These are phyloP conservation scores for Setaria italica DNA, from an alignment of 202 grass and related monocot species.

Conservation along the genomic window DNA sequence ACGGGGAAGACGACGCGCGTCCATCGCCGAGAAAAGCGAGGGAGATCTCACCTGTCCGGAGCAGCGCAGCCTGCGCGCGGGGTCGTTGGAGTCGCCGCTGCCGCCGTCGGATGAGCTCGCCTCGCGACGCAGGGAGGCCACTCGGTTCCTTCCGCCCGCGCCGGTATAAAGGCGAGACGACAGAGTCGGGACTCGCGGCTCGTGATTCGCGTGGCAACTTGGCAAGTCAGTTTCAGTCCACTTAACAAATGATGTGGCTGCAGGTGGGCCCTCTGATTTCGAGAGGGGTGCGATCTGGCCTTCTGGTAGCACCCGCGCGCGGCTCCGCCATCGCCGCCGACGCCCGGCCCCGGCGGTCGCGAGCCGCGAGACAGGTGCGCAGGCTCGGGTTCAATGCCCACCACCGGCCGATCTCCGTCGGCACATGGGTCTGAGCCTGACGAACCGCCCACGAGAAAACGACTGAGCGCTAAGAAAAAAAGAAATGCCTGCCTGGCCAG, in stretches of 20 bases:
- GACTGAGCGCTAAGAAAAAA: background rate
- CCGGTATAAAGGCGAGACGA: no score
- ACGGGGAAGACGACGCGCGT: background rate
- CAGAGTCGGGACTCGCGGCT: background rate
- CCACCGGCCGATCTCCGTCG: background rate
- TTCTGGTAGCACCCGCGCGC: background rate
- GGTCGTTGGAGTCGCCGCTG: background rate
- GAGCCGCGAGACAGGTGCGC: background rate
- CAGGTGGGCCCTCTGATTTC: background rate
- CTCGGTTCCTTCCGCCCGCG: background rate
- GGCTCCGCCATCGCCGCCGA: background rate
- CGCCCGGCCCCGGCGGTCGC: background rate
- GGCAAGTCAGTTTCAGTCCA: background rate
- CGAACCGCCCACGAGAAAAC: background rate
- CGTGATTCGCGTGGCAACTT: background rate
- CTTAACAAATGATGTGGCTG: background rate
- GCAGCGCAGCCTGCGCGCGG: background rate
- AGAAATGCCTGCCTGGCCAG: background rate
- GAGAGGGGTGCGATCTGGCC: background rate
- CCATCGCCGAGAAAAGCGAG: background rate
- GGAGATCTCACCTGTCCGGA: conserved; percentile 29
- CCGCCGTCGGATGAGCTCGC: background rate
- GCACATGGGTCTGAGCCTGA: background rate
- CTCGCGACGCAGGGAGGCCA: background rate
- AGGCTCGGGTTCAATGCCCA: background rate